Evolutionary conservation across 2,329 filamentous ascomycete species (phyloP).

Genomic region (Calonectria henricotiae): DNA sequence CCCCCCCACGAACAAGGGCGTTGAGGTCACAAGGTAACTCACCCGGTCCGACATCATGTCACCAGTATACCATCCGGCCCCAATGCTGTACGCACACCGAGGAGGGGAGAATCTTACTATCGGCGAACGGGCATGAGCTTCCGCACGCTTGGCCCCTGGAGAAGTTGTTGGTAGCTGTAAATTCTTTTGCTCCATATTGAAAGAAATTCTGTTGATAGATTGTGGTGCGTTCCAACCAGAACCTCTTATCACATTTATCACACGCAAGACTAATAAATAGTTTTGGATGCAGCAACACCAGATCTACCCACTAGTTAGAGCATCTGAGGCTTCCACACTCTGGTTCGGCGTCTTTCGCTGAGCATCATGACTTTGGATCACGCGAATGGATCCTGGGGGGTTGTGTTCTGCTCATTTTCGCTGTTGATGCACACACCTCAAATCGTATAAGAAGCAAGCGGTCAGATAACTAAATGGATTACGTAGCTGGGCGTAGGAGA

Average conservation of each 20-base stretch:
- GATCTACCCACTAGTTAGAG: conserved; percentile 32
- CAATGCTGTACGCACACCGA: conserved; percentile 36
- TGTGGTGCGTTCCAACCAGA: conserved; percentile 10
- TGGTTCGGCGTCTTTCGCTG: conserved; percentile 29
- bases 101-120: conserved; percentile 35
- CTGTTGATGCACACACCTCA: background rate
- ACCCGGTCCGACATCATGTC: conserved; percentile 53
- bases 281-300: conserved; percentile 12
- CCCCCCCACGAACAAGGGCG: conserved; percentile 46
- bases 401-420: conserved; percentile 20
- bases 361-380: conserved; percentile 24
- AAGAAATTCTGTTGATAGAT: background rate
- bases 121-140: conserved; percentile 40
- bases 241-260: conserved; percentile 18
- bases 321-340: conserved; percentile 28
- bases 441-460: conserved; percentile 39
- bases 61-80: conserved; percentile 45
- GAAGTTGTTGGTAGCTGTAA: conserved; percentile 5
- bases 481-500: conserved; percentile 39
- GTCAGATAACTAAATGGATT: conserved; percentile 48
- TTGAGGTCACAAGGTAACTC: conserved; percentile 47
- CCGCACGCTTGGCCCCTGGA: conserved; percentile 6
- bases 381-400: conserved; percentile 32
- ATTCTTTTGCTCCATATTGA: too few species aligned
- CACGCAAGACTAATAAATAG: conserved; percentile 10